Conservation (phyloP, 176 grass and related monocot genomes). For the Coix lacrymajobi region DNA sequence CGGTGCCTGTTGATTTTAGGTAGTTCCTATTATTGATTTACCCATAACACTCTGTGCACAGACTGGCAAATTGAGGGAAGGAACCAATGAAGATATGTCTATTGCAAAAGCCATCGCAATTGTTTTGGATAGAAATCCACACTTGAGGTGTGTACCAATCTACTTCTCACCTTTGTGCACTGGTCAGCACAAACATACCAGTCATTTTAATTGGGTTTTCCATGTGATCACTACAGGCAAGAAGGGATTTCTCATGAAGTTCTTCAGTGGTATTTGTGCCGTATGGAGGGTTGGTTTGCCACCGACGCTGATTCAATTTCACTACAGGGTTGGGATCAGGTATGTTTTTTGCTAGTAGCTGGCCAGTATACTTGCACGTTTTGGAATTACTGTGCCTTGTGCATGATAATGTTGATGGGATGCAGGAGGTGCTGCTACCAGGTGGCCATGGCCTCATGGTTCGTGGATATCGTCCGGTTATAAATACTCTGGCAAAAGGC, state of each 20-base stretch:
- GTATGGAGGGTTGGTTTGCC: slow-evolving; percentile 99
- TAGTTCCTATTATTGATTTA: slow-evolving; percentile 5
- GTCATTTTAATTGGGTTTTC: slow-evolving; percentile 13
- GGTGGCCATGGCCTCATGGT: slow-evolving; percentile 99
- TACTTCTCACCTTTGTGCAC: background rate
- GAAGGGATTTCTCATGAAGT: slow-evolving; percentile 90
- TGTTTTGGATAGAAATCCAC: slow-evolving; percentile 70
- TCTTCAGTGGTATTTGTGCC: slow-evolving; percentile 94
- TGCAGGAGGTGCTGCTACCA: slow-evolving; percentile 94
- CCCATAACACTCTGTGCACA: slow-evolving; percentile 11
- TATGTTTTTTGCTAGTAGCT: background rate
- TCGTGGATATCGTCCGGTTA: slow-evolving; percentile 90
- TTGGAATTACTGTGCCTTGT: slow-evolving; percentile 3
- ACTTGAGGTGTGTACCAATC: slow-evolving; percentile 58
- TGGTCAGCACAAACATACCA: background rate
- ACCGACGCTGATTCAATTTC: slow-evolving; percentile 90
- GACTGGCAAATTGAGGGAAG: slow-evolving; percentile 74
- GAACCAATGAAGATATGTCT: slow-evolving; percentile 78
- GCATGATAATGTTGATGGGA: background rate
- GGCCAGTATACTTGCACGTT: background rate
- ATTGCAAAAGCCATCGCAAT: slow-evolving; percentile 78
- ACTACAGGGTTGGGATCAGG: slow-evolving; percentile 84
- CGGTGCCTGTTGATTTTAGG: background rate
- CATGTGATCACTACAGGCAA: slow-evolving; percentile 48
- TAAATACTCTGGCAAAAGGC: slow-evolving; percentile 94